Percentiles rank a stretch among this genome's conserved stretches.
Evolutionary conservation across 768 basidiomycete genomes (phyloP).

Genomic region (Pleurotus tuoliensis): DNA sequence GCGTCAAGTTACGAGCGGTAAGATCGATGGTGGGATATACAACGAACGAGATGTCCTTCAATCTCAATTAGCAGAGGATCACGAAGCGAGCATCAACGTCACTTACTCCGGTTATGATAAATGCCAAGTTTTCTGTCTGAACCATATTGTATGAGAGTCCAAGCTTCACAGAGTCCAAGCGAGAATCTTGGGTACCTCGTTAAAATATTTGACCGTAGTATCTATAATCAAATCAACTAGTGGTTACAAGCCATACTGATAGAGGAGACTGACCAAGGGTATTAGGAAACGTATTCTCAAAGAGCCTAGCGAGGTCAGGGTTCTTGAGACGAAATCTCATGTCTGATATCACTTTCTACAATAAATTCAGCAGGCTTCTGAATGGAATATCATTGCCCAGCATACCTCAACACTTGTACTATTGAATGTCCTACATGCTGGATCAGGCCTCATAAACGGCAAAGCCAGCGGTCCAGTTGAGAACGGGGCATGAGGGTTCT

Average conservation of each 20-base stretch:
- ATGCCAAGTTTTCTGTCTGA: constrained; percentile 66
- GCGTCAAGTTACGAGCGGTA: constrained; percentile 4
- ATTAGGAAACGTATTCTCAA: constrained; percentile 82
- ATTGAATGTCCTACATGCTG: constrained; percentile 71
- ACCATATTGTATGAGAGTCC: neutral
- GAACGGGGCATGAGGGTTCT: constrained; percentile 57
- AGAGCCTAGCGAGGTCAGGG: constrained; percentile 72
- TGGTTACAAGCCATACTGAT: neutral
- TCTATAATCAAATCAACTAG: constrained; percentile 34
- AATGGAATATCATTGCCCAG: neutral
- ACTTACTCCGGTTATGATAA: constrained; percentile 75
- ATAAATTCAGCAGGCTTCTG: neutral
- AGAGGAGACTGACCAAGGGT: constrained; percentile 52
- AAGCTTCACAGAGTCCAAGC: neutral
- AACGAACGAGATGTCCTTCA: constrained; percentile 68
- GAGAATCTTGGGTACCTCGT: constrained; percentile 33
- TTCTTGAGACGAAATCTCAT: constrained; percentile 72
- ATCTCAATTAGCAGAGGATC: neutral
- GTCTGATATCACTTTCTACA: constrained; percentile 67
- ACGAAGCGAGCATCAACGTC: neutral
- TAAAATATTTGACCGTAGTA: constrained; percentile 78
- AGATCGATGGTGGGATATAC: constrained; percentile 7
- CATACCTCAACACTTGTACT: constrained; percentile 69
- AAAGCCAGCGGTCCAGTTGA: constrained; percentile 59
- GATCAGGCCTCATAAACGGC: constrained; percentile 71